Base-by-base conservation (phyloP, 768 basidiomycete genomes). In the Hypholoma sublateritium region DNA sequence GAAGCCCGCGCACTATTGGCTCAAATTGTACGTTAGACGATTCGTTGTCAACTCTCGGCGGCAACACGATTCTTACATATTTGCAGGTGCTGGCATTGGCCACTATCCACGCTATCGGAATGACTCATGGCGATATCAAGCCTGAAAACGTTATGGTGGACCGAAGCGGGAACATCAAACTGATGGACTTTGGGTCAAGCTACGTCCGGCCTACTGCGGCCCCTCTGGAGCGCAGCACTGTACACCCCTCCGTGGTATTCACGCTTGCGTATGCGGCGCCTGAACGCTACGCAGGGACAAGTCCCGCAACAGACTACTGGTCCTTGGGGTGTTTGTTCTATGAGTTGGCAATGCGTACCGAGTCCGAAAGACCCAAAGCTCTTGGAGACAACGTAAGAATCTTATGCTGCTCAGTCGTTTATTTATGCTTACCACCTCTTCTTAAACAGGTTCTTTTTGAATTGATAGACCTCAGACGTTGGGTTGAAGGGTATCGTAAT, bases 91-190 rank as follows among this genome's bases (percentile, higher is more conserved):
- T 51, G 6, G 64, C 61, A 8, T 41, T 65, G 4, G 52, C 56
- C 44, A 55, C 55, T 41, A 53, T 65, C 1, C 64, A 65, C 45
- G 39, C 34, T 32, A 57, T 59, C 21, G 61, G 61, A 7, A 59
- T 62, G 36, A 60, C 60, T 13, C 64, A 65, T 25, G 56, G 59
- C 28, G 59, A 65, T 48, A 5, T 65, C 9, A 65, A 65, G 53
- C 61, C 64, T 5, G 59, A 55, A n/a, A 62, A 65, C 53, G 34
- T 65, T 53, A 39, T 65, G 19, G 42, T 65, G 17, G 57, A 58
- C 55, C 43, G 16, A 13, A 53, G 43, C 13, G 57, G 57, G 3
- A 62, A 56, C 25, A 42, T 60, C 22, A 59, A 60, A 39, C 49
- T 65, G 21, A 49, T 39, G 5, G 64, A 65, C 44, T 65, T 65